These are phyloP conservation scores for Arabidopsis hybrid DNA, from an alignment of 441 rosid genomes.

Conservation along the genomic window DNA sequence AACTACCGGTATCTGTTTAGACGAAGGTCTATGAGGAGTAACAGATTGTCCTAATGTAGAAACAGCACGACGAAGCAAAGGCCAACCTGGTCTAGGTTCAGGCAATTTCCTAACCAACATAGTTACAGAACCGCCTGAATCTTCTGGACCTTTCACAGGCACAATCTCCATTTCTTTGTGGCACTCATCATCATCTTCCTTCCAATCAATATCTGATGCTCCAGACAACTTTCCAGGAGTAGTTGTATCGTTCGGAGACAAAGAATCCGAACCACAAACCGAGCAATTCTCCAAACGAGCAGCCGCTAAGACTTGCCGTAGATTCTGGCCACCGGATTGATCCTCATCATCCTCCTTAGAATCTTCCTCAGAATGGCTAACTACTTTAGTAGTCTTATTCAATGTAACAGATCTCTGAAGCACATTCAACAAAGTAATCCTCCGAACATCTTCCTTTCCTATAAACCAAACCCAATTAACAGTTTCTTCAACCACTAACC, in stretches of 20 bases:
- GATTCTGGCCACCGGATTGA: constrained; percentile 47
- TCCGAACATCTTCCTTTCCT: constrained; percentile 59
- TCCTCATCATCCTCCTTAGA: constrained; percentile 31
- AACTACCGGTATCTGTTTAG: constrained; percentile 68
- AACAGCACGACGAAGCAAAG: constrained; percentile 59
- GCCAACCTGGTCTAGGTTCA: constrained; percentile 71
- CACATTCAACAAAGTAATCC: constrained; percentile 56
- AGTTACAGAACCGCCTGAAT: constrained; percentile 47
- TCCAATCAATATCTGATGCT: constrained; percentile 26
- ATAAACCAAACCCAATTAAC: constrained; percentile 33
- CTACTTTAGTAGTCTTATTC: constrained; percentile 57
- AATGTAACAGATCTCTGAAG: constrained; percentile 62
- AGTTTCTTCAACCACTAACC: neutral
- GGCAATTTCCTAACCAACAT: constrained; percentile 50
- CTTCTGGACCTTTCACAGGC: constrained; percentile 50
- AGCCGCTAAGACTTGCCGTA: constrained; percentile 56
- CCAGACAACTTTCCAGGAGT: constrained; percentile 24
- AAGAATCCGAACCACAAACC: constrained; percentile 56
- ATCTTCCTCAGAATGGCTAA: constrained; percentile 47
- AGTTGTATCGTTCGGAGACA: constrained; percentile 16
- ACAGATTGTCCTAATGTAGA: constrained; percentile 42
- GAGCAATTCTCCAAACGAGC: constrained; percentile 57
- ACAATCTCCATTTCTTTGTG: constrained; percentile 55
- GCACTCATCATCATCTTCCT: constrained; percentile 28
- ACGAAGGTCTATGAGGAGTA: constrained; percentile 42